Conservation (phyloP, 441 rosid species). For the Oxalis stricta region DNA sequence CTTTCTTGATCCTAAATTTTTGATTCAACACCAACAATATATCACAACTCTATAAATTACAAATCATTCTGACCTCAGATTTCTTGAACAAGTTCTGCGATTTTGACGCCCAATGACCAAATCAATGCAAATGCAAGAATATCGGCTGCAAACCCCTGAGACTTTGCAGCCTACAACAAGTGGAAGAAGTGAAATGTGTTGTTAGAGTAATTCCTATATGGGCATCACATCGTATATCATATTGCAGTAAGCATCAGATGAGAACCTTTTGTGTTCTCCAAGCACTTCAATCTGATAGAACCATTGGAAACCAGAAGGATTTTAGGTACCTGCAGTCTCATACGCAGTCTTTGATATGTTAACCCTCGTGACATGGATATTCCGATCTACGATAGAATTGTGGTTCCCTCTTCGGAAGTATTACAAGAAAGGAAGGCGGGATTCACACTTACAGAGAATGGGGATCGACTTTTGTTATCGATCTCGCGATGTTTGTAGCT, state of each 20-base stretch:
- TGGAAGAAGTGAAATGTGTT: slow-evolving; percentile 57
- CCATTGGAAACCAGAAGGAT: slow-evolving; percentile 19
- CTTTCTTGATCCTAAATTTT: no score
- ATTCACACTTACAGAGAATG: slow-evolving; percentile 53
- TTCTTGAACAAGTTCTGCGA: slow-evolving; percentile 53
- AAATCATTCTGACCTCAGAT: no score
- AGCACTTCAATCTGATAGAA: slow-evolving; percentile 48
- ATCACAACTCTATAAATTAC: no score
- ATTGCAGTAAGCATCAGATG: slow-evolving; percentile 30
- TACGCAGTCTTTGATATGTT: slow-evolving; percentile 43
- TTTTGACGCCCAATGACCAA: slow-evolving; percentile 34
- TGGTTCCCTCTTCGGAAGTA: slow-evolving; percentile 38
- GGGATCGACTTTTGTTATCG: slow-evolving; percentile 41
- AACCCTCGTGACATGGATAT: slow-evolving; percentile 45
- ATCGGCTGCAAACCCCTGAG: slow-evolving; percentile 31
- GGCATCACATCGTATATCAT: slow-evolving; percentile 32
- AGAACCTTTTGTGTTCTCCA: slow-evolving; percentile 47
- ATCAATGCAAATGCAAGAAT: slow-evolving; percentile 36
- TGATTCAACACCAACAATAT: no score
- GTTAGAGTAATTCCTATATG: slow-evolving; percentile 50
- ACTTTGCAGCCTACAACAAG: slow-evolving; percentile 51
- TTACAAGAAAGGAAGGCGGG: slow-evolving; percentile 49
- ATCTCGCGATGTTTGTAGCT: slow-evolving; percentile 39
- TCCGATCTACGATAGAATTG: slow-evolving; percentile 46
- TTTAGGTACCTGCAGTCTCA: slow-evolving; percentile 50